These are phyloP conservation scores for Zygosaccharomyces lentus DNA, from an alignment of 805 yeast genomes.

Conservation along the genomic window DNA sequence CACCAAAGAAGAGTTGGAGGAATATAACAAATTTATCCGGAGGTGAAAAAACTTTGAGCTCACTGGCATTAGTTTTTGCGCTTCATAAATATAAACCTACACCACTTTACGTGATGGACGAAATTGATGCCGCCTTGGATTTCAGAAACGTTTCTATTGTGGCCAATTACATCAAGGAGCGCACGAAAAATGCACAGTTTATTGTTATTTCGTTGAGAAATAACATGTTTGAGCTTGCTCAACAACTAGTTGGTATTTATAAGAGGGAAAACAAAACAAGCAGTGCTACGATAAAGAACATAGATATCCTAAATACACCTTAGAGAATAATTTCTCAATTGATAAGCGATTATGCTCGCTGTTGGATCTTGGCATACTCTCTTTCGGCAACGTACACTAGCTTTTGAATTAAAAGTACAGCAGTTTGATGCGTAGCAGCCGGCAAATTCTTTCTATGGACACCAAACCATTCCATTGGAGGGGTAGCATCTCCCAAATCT, in stretches of 20 bases:
- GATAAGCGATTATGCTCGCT: conserved; percentile 31
- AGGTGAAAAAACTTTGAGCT: conserved; percentile 94
- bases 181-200: conserved; percentile 95
- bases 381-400: conserved; percentile 61
- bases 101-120: conserved; percentile 97
- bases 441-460: conserved; percentile 84
- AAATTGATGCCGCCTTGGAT: conserved; percentile 97
- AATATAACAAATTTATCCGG: conserved; percentile 93
- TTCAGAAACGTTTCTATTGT: conserved; percentile 95
- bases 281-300: conserved; percentile 73
- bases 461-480: conserved; percentile 98
- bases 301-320: conserved; percentile 40
- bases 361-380: conserved; percentile 42
- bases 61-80: conserved; percentile 93
- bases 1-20: conserved; percentile 97
- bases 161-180: conserved; percentile 92
- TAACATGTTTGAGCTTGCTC: conserved; percentile 96
- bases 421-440: conserved; percentile 74
- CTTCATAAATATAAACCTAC: conserved; percentile 95
- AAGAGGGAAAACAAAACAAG: conserved; percentile 87
- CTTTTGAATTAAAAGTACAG: conserved; percentile 68
- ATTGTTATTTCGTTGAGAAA: conserved; percentile 92
- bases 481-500: conserved; percentile 95
- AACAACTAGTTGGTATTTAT: conserved; percentile 91
- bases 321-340: conserved; percentile 2